Evolutionary conservation across 1,139 yeast genomes (phyloP), one percentile per base, ranked within the genome.

Genomic region (Zygoascus meyerae): DNA sequence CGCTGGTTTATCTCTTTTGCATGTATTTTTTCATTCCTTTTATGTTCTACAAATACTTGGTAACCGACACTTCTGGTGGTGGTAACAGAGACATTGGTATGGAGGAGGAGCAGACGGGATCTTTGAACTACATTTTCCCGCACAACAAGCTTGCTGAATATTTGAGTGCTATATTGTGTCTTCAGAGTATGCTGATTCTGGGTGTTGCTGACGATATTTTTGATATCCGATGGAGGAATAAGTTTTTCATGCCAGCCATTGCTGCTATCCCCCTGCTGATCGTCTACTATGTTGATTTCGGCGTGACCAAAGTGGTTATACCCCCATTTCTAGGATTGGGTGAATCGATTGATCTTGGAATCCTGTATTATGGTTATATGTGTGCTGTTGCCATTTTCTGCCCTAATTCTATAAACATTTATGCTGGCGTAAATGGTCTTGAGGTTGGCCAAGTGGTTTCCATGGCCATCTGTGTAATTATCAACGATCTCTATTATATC

Each of bases 161-260:
- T 64, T 73, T 92, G 55, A 81, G 95, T 58, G 95, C 95, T 1
- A 71, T 90, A 10, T 69, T 92, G 51, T 86, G 95, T 52, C 69
- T 92, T 42, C 90, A 87, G 65, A 79, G 90, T 55, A 90, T 94
- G 64, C 76, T 89, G 14, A 69, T 94, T 46, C 72, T 92, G 44
- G 99, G 99, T 0, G 74, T 92, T 26, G 86, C 95, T 45, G 99
- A 92, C 64, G 99, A 92, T 67, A 72, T 92, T 58, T 92, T 92
- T 62, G 98, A 92, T 65, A 81, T 92, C 52, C 77, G 96, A 55
- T 92, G 99, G 99, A 75, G 99, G 62, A 95, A 92, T 69, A 92
- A 92, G 71, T 87, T 92, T 68, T 87, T 92, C 61, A 65, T 92
- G 55, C 99, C 99, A 0, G 96, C 96, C 0, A 79, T 94, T 48